A percentile compares a stretch with the other conserved stretches of the same genome.
Conservation (phyloP, 768 basidiomycete species). For the Mycena floridula region DNA sequence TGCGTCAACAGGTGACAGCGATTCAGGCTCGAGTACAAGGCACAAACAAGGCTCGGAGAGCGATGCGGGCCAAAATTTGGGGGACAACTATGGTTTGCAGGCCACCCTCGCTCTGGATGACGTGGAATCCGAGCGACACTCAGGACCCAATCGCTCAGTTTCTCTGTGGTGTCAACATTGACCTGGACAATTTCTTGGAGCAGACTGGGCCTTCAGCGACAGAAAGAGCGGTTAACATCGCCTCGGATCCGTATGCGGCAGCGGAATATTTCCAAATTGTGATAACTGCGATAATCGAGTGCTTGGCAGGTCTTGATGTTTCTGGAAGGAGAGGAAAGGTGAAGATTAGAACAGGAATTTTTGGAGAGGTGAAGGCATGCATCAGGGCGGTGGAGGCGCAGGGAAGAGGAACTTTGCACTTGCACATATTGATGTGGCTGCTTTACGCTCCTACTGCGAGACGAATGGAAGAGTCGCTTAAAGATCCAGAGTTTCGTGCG, state of each 20-base stretch:
- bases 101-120: slow-evolving; percentile 32
- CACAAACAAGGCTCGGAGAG: slow-evolving; percentile 21
- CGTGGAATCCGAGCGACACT: too few relatives aligned
- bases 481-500: slow-evolving; percentile 18
- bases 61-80: slow-evolving; percentile 25
- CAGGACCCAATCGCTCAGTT: too few relatives aligned
- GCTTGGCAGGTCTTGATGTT: slow-evolving; percentile 24
- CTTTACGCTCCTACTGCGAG: slow-evolving; percentile 18
- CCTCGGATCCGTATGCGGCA: slow-evolving; percentile 32
- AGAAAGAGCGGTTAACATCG: slow-evolving; percentile 20
- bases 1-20: slow-evolving; percentile 21
- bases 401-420: slow-evolving; percentile 32
- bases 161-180: slow-evolving; percentile 33
- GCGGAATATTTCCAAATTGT: slow-evolving; percentile 34
- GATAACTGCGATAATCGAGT: slow-evolving; percentile 22
- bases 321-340: slow-evolving; percentile 2
- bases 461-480: slow-evolving; percentile 15
- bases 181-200: slow-evolving; percentile 30
- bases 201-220: slow-evolving; percentile 17
- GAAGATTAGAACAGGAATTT: slow-evolving; percentile 20
- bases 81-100: slow-evolving; percentile 15
- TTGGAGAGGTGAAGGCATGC: slow-evolving; percentile 12
- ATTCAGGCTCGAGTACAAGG: slow-evolving; percentile 19
- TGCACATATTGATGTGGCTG: slow-evolving; percentile 34
- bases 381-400: slow-evolving; percentile 32